phyloP scores from a whole-genome alignment of 768 basidiomycete genomes.

The Pseudohyphozyma bogoriensis region DNA sequence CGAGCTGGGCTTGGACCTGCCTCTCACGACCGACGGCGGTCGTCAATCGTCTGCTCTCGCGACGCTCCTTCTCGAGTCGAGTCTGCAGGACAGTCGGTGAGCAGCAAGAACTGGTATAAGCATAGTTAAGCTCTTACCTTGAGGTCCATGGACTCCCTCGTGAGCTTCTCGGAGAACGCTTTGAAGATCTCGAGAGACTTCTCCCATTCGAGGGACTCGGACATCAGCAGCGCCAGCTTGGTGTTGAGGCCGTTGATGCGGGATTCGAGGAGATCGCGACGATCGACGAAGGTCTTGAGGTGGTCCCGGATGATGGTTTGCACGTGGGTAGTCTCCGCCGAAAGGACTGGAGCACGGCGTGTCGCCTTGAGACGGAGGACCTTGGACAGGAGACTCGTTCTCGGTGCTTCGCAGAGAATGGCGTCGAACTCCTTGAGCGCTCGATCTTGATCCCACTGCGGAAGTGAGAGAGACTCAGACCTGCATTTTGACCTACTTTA shows the following conservation, averaged over 20 bases:
- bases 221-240: constrained; percentile 5
- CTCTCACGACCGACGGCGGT: constrained; percentile 3
- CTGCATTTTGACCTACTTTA: too few species aligned
- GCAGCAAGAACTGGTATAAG: too few species aligned
- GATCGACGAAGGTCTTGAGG: constrained; percentile 56
- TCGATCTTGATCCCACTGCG: constrained; percentile 19
- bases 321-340: neutral
- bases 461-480: neutral
- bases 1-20: constrained; percentile 6
- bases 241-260: constrained; percentile 4
- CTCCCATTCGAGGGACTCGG: constrained; percentile 10
- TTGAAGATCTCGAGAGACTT: constrained; percentile 7
- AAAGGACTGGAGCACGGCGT: constrained; percentile 7
- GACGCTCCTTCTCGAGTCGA: constrained; percentile 15
- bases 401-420: constrained; percentile 1
- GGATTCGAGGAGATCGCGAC: constrained; percentile 51
- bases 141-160: constrained; percentile 5
- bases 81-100: neutral
- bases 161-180: constrained; percentile 8
- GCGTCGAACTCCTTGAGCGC: constrained; percentile 10
- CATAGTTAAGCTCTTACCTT: neutral
- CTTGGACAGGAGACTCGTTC: constrained; percentile 5
- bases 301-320: neutral
- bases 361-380: neutral
- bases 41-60: constrained; percentile 3